Evolutionary conservation across 2,329 filamentous ascomycete species (phyloP).

Genomic region (Pseudogymnoascus sp.): DNA sequence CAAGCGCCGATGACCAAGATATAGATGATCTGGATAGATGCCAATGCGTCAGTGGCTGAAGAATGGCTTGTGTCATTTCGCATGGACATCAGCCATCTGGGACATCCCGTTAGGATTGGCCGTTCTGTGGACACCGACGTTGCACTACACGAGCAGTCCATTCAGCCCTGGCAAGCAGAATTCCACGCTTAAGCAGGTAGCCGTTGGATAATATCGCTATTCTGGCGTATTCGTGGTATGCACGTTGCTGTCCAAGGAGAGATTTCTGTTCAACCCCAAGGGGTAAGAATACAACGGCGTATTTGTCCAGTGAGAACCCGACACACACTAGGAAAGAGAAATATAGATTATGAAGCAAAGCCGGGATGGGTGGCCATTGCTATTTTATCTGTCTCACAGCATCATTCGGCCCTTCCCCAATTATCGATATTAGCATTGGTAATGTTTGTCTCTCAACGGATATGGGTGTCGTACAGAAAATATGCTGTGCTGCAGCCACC

Average conservation of each 20-base stretch:
- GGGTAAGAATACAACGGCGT: neutral
- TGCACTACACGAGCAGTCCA: neutral
- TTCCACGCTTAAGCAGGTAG: neutral
- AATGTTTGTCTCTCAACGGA: neutral
- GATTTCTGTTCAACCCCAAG: neutral
- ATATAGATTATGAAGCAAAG: neutral
- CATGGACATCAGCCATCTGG: neutral
- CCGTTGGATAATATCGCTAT: neutral
- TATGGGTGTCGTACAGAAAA: neutral
- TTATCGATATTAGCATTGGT: conserved; percentile 2
- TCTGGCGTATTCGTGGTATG: neutral
- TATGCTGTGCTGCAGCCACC: neutral
- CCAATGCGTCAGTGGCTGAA: neutral
- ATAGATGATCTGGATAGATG: neutral
- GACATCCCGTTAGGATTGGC: neutral
- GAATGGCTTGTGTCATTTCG: neutral
- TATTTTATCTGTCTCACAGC: neutral
- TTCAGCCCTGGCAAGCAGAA: neutral
- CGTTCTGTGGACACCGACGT: neutral
- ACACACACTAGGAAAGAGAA: neutral
- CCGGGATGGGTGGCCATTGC: neutral
- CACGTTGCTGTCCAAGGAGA: neutral
- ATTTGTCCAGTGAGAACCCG: neutral
- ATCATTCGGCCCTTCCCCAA: neutral
- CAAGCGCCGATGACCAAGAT: neutral